Base-by-base conservation (phyloP, 1,284 basidiomycete species). In the Marasmius fiardii region DNA sequence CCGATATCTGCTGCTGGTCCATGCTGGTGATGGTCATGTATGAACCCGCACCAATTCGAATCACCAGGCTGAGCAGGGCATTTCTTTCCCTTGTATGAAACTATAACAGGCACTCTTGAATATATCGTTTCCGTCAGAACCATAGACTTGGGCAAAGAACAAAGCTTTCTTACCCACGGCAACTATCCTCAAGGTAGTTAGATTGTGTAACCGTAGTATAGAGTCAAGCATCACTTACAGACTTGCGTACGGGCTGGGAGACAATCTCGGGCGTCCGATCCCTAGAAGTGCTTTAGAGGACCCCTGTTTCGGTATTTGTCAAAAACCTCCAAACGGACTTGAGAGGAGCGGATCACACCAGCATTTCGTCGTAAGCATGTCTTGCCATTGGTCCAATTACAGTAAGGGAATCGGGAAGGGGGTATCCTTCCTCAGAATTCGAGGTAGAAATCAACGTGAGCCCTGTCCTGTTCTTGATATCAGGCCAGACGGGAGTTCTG, bases 271-370 rank as follows among this genome's bases (percentile, higher is more conserved):
- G 1, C 47, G 33, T 1, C 53, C 53, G 14, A 54, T 41, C 1
- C 53, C 53, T 6, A 54, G 26, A 20, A 54, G 33, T 10, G 53
- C 53, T 50, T 54, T 54, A 6, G 53, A 49, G 16, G 34, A 39
- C 16, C 44, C 53, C 53, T 54, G 24, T 16, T 43, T 16, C 34
- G 12, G 10, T 16, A 21, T 10, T 7, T 16, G n/a, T 16, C n/a
- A 20, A 14, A 16, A 16, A n/a, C n/a, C 1, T 43, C 14, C 14
- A 44, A 41, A 35, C 10, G 48, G 23, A 14, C 20, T 26, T 21
- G n/a, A 20, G n/a, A 53, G 26, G 11, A 20, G 11, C 11, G 37
- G n/a, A 14, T n/a, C 53, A 12, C 23, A 54, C 53, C 11, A 54
- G 35, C 35, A 54, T n/a, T 3, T 41, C n/a, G 31, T 54, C 47